Conservation (phyloP, 768 basidiomycete genomes). For the Boletus eberwhitei region DNA sequence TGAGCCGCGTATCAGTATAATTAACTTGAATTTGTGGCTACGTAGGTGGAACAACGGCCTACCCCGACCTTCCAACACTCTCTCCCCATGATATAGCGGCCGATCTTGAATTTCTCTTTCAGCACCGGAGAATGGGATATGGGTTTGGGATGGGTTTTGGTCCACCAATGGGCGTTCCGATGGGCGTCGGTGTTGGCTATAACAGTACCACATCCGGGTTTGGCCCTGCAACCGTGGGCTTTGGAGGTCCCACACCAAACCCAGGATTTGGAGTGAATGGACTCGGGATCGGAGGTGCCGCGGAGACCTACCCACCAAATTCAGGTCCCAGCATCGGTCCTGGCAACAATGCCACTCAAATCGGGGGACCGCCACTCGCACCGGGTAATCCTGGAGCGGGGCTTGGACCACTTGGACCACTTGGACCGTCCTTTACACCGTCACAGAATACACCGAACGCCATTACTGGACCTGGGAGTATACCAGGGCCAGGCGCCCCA, state of each 20-base stretch:
- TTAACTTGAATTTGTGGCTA: conserved; percentile 20
- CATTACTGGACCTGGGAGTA: conserved; percentile 3
- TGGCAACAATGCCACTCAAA: conserved; percentile 4
- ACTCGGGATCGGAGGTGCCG: conserved; percentile 13
- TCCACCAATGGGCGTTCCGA: conserved; percentile 20
- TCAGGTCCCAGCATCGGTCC: conserved; percentile 12
- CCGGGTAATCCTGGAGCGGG: conserved; percentile 10
- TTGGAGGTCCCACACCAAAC: conserved; percentile 13
- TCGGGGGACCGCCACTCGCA: conserved; percentile 6
- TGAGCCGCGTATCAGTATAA: conserved; percentile 4
- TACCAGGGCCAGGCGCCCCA: conserved; percentile 10
- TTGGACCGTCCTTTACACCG: conserved; percentile 2
- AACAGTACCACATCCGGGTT: conserved; percentile 14
- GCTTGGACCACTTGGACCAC: conserved; percentile 3
- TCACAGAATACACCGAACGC: conserved; percentile 9
- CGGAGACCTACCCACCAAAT: conserved; percentile 17
- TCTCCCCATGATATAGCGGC: conserved; percentile 45
- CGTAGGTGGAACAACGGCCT: conserved; percentile 40
- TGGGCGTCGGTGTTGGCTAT: conserved; percentile 17
- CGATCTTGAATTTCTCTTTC: conserved; percentile 55
- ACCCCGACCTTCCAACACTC: conserved; percentile 38
- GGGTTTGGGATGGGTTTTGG: conserved; percentile 27
- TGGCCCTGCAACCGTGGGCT: conserved; percentile 14
- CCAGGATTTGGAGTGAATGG: conserved; percentile 24
- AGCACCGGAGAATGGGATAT: conserved; percentile 34